phyloP scores from a whole-genome alignment of 352 stramenopile species.

The Phytopythium mirpurense region DNA sequence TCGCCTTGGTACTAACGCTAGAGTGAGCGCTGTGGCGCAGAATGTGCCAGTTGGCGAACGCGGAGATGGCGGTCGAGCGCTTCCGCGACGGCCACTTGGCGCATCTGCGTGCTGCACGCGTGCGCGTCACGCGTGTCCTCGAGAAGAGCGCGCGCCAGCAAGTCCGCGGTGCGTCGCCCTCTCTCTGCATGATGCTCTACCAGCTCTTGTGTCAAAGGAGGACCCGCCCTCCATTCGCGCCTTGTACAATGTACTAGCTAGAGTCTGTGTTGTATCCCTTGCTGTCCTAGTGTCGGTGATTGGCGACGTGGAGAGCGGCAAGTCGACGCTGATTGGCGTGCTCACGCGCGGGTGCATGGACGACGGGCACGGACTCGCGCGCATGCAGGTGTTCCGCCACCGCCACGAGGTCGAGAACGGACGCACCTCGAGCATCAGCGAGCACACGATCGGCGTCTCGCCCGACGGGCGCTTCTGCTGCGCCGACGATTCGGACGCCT shows the following conservation, averaged over 20 bases:
- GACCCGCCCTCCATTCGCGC: no score
- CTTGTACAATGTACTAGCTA: no score
- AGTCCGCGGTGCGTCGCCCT: conserved; percentile 36
- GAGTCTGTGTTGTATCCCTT: no score
- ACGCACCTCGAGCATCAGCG: conserved; percentile 83
- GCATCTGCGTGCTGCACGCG: conserved; percentile 30
- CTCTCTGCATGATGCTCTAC: no score
- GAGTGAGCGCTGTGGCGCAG: conserved; percentile 11
- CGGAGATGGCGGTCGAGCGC: conserved; percentile 55
- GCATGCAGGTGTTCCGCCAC: conserved; percentile 89
- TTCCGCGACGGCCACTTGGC: conserved; percentile 41
- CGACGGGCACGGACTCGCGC: conserved; percentile 76
- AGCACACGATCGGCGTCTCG: conserved; percentile 78
- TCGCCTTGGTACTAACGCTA: no score
- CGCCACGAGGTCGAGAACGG: conserved; percentile 89
- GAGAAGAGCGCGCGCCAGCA: conserved; percentile 53
- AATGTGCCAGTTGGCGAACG: conserved; percentile 73
- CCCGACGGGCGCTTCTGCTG: conserved; percentile 51
- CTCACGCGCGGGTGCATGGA: conserved; percentile 79
- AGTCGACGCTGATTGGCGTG: conserved; percentile 89
- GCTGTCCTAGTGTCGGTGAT: conserved; percentile 67
- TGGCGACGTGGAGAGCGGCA: conserved; percentile 82
- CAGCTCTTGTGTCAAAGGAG: no score
- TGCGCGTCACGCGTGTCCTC: conserved; percentile 46
- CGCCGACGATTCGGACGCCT: conserved; percentile 42